phyloP scores from a whole-genome alignment of 371 early-diverging fungal genomes.

The Haplosporangium sp. region DNA sequence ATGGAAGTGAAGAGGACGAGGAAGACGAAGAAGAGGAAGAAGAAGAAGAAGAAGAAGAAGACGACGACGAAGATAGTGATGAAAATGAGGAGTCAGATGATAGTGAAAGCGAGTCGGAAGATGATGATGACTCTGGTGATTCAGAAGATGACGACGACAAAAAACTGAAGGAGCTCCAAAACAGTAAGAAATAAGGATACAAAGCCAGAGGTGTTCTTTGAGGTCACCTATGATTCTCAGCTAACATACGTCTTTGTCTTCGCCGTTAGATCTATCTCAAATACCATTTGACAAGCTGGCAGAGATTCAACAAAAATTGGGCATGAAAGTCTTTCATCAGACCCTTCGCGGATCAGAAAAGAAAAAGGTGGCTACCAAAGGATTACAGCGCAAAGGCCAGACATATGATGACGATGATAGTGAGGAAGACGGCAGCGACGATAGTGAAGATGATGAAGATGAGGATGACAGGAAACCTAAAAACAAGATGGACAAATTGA shows the following conservation, averaged over 20 bases:
- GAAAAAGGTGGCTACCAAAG: constrained; percentile 42
- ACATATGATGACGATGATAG: constrained; percentile 30
- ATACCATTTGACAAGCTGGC: constrained; percentile 86
- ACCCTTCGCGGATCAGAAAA: constrained; percentile 54
- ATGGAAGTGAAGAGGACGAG: constrained; percentile 14
- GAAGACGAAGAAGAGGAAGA: constrained; percentile 17
- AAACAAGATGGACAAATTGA: constrained; percentile 40
- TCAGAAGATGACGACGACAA: constrained; percentile 34
- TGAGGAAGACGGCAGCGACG: constrained; percentile 34
- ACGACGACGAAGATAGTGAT: constrained; percentile 16
- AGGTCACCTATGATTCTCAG: too few species aligned
- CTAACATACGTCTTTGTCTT: too few species aligned
- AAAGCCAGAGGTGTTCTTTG: neutral
- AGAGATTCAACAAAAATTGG: constrained; percentile 79
- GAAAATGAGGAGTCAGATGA: constrained; percentile 20
- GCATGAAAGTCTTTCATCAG: constrained; percentile 65
- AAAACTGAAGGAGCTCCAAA: constrained; percentile 47
- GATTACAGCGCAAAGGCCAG: constrained; percentile 29
- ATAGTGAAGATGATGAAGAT: constrained; percentile 52
- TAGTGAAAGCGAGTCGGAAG: constrained; percentile 37
- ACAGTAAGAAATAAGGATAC: constrained; percentile 34
- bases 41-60: constrained; percentile 18
- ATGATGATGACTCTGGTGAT: constrained; percentile 39
- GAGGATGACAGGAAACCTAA: constrained; percentile 54
- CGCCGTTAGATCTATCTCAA: constrained; percentile 71